Percentiles rank a stretch among this genome's conserved stretches.
Conservation (phyloP, 2,329 filamentous ascomycete species). For the Phoma sp. region DNA sequence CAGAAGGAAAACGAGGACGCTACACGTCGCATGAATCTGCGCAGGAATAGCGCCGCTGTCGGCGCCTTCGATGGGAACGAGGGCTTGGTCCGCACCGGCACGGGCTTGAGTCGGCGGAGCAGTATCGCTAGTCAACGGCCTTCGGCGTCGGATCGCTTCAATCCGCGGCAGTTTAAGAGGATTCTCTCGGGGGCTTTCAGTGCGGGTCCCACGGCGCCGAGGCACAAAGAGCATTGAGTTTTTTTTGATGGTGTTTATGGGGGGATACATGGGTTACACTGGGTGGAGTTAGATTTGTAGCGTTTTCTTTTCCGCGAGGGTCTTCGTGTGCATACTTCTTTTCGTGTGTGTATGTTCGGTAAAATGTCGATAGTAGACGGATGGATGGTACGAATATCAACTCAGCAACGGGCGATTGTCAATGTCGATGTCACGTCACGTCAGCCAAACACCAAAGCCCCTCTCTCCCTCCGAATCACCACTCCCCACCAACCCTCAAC, state of each 20-base stretch:
- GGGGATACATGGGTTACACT: background rate
- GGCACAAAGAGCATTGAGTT: conserved; percentile 9
- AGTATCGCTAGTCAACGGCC: conserved; percentile 18
- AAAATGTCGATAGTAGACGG: too few species aligned
- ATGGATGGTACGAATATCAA: too few species aligned
- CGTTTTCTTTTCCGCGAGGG: background rate
- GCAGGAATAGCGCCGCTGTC: conserved; percentile 34
- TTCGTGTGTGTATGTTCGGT: background rate
- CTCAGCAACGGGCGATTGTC: too few species aligned
- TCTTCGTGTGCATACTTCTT: background rate
- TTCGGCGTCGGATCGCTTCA: conserved; percentile 18
- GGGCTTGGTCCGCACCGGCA: conserved; percentile 28
- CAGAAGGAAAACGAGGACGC: conserved; percentile 64
- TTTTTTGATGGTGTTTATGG: background rate
- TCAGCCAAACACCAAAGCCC: too few species aligned
- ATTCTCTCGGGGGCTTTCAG: conserved; percentile 33
- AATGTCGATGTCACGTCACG: background rate
- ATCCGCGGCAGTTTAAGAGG: conserved; percentile 26
- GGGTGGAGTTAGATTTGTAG: conserved; percentile 1
- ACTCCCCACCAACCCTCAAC: conserved; percentile 38
- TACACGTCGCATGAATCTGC: conserved; percentile 46
- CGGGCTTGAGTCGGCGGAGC: conserved; percentile 27
- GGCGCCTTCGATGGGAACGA: conserved; percentile 10
- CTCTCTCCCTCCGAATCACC: conserved; percentile 24
- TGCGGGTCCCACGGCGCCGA: conserved; percentile 24